Evolutionary conservation across 495 filamentous ascomycete species (phyloP).

Genomic region (Neurospora sp.): DNA sequence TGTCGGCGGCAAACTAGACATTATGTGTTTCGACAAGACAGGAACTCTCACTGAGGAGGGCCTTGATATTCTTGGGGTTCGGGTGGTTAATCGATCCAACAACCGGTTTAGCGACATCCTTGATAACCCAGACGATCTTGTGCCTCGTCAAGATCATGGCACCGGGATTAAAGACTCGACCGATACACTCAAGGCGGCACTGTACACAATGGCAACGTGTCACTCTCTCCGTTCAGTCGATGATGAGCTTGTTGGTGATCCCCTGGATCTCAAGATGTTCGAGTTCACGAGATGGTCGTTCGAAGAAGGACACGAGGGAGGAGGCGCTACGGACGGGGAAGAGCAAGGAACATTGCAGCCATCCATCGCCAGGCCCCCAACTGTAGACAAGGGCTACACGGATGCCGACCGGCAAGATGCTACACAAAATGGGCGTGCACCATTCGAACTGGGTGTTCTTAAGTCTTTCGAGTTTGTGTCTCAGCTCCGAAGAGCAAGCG

Average conservation of each 20-base stretch:
- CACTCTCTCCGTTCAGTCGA: conserved; percentile 85
- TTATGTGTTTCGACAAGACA: conserved; percentile 98
- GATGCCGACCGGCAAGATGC: neutral
- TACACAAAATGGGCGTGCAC: conserved; percentile 10
- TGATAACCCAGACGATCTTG: conserved; percentile 37
- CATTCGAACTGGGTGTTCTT: conserved; percentile 74
- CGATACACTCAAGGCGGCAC: conserved; percentile 54
- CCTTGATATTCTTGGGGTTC: conserved; percentile 83
- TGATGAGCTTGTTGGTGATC: conserved; percentile 82
- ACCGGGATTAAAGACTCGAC: conserved; percentile 47
- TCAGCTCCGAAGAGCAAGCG: conserved; percentile 85
- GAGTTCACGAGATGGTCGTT: conserved; percentile 92
- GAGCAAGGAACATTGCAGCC: conserved; percentile 60
- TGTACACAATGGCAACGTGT: conserved; percentile 96
- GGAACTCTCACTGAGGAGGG: conserved; percentile 97
- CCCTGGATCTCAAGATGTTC: conserved; percentile 97
- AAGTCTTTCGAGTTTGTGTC: conserved; percentile 95
- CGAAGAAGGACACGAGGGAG: conserved; percentile 66
- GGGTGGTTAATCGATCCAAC: conserved; percentile 55
- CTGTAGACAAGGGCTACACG: conserved; percentile 31
- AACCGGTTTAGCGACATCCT: conserved; percentile 44
- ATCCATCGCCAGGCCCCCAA: conserved; percentile 75
- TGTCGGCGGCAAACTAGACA: conserved; percentile 88
- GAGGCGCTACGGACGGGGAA: conserved; percentile 48
- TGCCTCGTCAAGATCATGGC: conserved; percentile 45